Conservation (phyloP, 495 filamentous ascomycete genomes). For the Durotheca rogersii region DNA sequence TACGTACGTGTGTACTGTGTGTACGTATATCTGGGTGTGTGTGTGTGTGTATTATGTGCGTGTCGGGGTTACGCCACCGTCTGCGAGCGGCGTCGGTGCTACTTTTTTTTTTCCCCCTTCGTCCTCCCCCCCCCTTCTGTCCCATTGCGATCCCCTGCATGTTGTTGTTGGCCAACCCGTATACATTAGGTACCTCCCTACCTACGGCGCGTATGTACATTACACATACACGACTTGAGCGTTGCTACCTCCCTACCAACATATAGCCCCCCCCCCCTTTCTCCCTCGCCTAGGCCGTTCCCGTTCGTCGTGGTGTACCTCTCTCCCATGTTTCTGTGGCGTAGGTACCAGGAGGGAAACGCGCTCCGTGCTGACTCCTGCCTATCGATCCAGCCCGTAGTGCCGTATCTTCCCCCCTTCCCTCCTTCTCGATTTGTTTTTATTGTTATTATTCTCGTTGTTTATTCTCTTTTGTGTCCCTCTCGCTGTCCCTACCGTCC, state of each 20-base stretch:
- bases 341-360: constrained; percentile 28
- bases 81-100: background rate
- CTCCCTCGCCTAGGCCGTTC: too few relatives aligned
- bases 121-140: background rate
- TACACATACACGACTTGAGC: constrained; percentile 13
- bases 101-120: background rate
- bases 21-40: too few relatives aligned
- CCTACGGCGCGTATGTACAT: constrained; percentile 4
- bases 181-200: constrained; percentile 4
- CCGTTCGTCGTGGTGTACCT: background rate
- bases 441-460: constrained; percentile 1
- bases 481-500: too few relatives aligned
- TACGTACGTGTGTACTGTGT: background rate
- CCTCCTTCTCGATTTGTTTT: constrained; percentile 21
- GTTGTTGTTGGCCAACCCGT: background rate
- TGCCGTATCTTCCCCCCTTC: constrained; percentile 15
- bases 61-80: background rate
- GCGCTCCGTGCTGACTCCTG: constrained; percentile 17
- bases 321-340: background rate
- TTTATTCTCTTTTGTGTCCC: constrained; percentile 23
- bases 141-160: constrained; percentile 10
- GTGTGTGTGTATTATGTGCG: background rate
- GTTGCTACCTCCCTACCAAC: constrained; percentile 2
- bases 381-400: constrained; percentile 20
- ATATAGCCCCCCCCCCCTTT: too few relatives aligned